Conservation (phyloP, 352 stramenopile genomes). For the Globisporangium yorkense region DNA sequence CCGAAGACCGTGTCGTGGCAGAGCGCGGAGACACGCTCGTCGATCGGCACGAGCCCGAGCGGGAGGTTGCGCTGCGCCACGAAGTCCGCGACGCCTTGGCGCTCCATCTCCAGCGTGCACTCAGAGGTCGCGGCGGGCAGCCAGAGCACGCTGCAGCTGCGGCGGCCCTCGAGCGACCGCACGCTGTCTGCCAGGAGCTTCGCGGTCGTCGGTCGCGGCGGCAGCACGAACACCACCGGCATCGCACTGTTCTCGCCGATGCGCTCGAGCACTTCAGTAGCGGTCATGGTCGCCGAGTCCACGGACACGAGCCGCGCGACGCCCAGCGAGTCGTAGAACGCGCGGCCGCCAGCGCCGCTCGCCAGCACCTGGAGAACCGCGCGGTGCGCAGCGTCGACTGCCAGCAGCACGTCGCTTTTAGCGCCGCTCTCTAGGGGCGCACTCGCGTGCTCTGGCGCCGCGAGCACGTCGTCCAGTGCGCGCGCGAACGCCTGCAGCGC, state of each 20-base stretch:
- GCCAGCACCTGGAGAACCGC: conserved; percentile 66
- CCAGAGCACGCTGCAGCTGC: conserved; percentile 50
- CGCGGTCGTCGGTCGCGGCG: conserved; percentile 37
- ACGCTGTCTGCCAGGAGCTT: conserved; percentile 46
- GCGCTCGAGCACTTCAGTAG: conserved; percentile 20
- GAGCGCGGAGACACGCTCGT: conserved; percentile 45
- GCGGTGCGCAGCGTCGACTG: conserved; percentile 45
- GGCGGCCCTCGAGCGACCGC: conserved; percentile 21
- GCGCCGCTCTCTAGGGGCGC: background rate
- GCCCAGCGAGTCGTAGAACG: conserved; percentile 53
- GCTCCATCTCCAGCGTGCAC: conserved; percentile 67
- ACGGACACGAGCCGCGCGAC: conserved; percentile 48
- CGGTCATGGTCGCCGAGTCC: conserved; percentile 25
- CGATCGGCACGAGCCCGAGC: conserved; percentile 55
- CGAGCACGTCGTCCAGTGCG: conserved; percentile 21
- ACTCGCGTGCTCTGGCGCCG: background rate
- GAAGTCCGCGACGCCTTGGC: conserved; percentile 52
- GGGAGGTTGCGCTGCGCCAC: conserved; percentile 46
- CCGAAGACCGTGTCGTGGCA: conserved; percentile 65
- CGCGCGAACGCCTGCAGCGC: conserved; percentile 37
- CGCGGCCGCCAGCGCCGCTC: conserved; percentile 50
- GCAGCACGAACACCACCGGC: conserved; percentile 48
- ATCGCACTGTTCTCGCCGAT: conserved; percentile 13
- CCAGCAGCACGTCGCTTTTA: conserved; percentile 22
- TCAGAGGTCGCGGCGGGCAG: conserved; percentile 49